Percentiles rank a stretch among this genome's conserved stretches.
Conservation (phyloP, 192 early-diverging fungal genomes). For the Podila clonocystis region DNA sequence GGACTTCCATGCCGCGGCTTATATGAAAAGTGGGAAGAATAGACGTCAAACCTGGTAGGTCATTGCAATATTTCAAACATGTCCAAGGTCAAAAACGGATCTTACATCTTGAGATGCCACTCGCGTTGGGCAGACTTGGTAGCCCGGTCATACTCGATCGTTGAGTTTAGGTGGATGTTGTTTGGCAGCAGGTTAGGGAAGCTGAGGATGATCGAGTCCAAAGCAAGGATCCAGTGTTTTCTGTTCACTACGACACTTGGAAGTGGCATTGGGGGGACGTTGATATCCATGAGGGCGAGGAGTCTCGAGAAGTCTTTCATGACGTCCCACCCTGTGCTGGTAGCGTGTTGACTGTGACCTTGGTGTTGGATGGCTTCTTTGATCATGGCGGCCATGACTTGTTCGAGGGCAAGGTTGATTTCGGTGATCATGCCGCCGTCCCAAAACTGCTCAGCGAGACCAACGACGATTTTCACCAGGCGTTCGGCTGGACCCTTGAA, state of each 20-base stretch:
- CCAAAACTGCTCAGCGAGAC: conserved; percentile 32
- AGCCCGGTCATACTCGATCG: conserved; percentile 12
- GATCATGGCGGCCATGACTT: conserved; percentile 7
- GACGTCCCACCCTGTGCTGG: conserved; percentile 18
- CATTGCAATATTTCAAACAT: neutral
- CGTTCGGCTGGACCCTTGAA: conserved; percentile 23
- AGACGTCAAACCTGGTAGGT: too few relatives aligned
- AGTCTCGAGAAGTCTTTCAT: conserved; percentile 30
- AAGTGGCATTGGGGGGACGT: conserved; percentile 18
- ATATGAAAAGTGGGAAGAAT: neutral
- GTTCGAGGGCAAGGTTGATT: conserved; percentile 20
- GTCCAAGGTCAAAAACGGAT: neutral
- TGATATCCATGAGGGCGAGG: neutral
- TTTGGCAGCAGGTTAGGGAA: conserved; percentile 29
- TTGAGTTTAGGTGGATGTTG: conserved; percentile 21
- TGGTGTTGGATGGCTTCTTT: conserved; percentile 9
- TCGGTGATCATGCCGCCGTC: conserved; percentile 27
- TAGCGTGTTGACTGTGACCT: neutral
- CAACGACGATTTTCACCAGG: conserved; percentile 15
- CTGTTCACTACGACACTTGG: conserved; percentile 27
- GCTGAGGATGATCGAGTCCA: conserved; percentile 17
- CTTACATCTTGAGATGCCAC: conserved; percentile 34
- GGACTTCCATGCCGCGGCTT: conserved; percentile 17
- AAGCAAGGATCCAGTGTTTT: conserved; percentile 6
- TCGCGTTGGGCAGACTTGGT: conserved; percentile 4